A percentile compares a stretch with the other conserved stretches of the same genome.
These are phyloP conservation scores for Fonsecaea pugnacius DNA, from an alignment of 2,329 filamentous ascomycete species.

Conservation along the genomic window DNA sequence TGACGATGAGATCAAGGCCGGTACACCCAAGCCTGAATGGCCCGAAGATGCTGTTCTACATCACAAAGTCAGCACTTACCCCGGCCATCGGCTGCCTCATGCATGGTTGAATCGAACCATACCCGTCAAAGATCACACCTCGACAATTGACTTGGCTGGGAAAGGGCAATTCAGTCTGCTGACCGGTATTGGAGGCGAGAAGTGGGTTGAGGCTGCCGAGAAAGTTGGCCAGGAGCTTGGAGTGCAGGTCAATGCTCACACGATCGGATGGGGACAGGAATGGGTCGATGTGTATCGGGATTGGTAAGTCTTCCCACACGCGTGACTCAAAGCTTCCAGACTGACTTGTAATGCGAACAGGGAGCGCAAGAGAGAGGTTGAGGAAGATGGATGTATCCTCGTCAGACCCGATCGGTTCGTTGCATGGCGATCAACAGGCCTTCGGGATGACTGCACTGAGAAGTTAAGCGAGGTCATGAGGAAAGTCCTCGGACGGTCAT, in stretches of 20 bases:
- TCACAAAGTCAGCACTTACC: conserved; percentile 59
- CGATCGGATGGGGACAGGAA: conserved; percentile 63
- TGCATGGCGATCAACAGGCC: conserved; percentile 53
- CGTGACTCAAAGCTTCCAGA: neutral
- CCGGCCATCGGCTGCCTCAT: conserved; percentile 65
- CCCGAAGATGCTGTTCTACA: conserved; percentile 49
- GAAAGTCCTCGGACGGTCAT: conserved; percentile 26
- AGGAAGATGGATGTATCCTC: conserved; percentile 63
- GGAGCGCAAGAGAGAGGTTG: conserved; percentile 55
- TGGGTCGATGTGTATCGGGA: conserved; percentile 67
- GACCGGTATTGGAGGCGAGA: conserved; percentile 61
- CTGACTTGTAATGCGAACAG: conserved; percentile 8
- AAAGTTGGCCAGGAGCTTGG: conserved; percentile 47
- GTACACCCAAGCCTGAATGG: conserved; percentile 29
- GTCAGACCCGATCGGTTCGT: conserved; percentile 65
- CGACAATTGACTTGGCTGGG: conserved; percentile 65
- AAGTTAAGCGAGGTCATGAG: conserved; percentile 29
- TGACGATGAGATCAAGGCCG: conserved; percentile 46
- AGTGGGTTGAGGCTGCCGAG: conserved; percentile 58
- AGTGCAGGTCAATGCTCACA: conserved; percentile 55
- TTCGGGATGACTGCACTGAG: conserved; percentile 24
- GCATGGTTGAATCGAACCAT: conserved; percentile 62
- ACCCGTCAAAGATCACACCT: conserved; percentile 51
- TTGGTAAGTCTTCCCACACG: conserved; percentile 49
- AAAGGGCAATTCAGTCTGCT: conserved; percentile 58